A percentile compares a stretch with the other conserved stretches of the same genome.
Evolutionary conservation across 2,329 filamentous ascomycete genomes (phyloP).

Genomic region (Cladophialophora immunda): DNA sequence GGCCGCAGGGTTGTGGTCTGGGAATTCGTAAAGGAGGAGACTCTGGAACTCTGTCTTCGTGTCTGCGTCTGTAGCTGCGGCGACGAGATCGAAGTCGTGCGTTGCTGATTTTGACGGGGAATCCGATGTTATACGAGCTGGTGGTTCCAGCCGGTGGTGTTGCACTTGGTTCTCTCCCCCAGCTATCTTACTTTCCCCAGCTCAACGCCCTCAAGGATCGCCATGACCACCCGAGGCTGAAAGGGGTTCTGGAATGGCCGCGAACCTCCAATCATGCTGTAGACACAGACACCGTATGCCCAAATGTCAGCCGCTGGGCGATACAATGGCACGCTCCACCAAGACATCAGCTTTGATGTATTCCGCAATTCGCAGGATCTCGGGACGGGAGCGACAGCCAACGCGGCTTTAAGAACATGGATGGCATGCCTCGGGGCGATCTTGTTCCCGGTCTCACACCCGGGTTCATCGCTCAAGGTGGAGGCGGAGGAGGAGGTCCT

Average conservation of each 20-base stretch:
- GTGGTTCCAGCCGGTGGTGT: too few relatives aligned
- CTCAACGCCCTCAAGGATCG: too few relatives aligned
- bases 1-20: neutral
- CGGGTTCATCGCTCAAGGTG: conserved; percentile 48
- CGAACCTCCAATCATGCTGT: conserved; percentile 66
- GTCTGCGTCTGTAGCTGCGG: conserved; percentile 17
- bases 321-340: conserved; percentile 42
- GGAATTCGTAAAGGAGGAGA: neutral
- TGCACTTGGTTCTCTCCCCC: too few relatives aligned
- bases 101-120: conserved; percentile 17
- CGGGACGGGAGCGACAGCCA: conserved; percentile 50
- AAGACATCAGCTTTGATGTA: conserved; percentile 26
- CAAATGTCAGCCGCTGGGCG: conserved; percentile 70
- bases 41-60: conserved; percentile 16
- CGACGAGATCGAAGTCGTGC: neutral
- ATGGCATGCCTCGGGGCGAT: conserved; percentile 48
- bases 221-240: conserved; percentile 64
- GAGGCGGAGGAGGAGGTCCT: conserved; percentile 61
- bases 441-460: conserved; percentile 56
- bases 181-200: too few relatives aligned
- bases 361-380: conserved; percentile 52
- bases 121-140: too few relatives aligned
- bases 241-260: conserved; percentile 70
- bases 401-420: conserved; percentile 45
- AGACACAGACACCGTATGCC: conserved; percentile 72